Conservation (phyloP, 75 land plant species). For the Pinus albicaulis region DNA sequence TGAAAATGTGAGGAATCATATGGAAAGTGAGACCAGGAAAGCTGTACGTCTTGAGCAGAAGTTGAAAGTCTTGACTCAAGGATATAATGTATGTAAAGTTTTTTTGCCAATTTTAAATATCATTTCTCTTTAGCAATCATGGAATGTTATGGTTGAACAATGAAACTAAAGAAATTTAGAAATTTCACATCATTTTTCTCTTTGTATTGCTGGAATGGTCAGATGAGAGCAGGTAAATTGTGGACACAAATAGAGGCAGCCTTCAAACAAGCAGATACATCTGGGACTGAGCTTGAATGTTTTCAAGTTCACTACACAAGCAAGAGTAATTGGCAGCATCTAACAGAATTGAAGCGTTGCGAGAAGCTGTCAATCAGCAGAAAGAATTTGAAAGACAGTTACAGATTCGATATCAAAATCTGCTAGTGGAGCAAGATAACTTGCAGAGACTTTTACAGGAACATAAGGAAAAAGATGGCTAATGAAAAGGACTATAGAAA, state of each 20-base stretch:
- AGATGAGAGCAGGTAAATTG: conserved; percentile 70
- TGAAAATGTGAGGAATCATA: conserved; percentile 75
- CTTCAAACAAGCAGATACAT: conserved; percentile 79
- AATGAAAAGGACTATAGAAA: too few species aligned
- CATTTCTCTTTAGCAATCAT: not conserved
- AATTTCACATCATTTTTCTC: not conserved
- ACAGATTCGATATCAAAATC: too few species aligned
- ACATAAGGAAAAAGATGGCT: too few species aligned
- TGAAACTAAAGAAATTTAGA: too few species aligned
- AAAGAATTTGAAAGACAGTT: too few species aligned
- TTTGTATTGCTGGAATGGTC: conserved; percentile 10
- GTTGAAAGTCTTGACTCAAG: conserved; percentile 80
- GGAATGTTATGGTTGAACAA: not conserved
- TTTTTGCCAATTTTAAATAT: not conserved
- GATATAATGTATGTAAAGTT: conserved; percentile 64
- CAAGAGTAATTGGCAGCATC: conserved; percentile 87
- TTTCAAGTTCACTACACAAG: conserved; percentile 70
- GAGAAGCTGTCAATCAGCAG: conserved; percentile 81
- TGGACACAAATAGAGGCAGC: conserved; percentile 75
- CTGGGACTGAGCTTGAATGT: conserved; percentile 88
- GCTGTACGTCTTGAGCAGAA: conserved; percentile 77
- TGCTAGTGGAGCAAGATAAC: too few species aligned
- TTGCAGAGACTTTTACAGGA: too few species aligned
- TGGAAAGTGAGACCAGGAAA: conserved; percentile 81
- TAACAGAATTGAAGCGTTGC: conserved; percentile 58